These are phyloP conservation scores for Ophiostoma triangulosporum DNA, from an alignment of 2,329 filamentous ascomycete species.

Conservation along the genomic window DNA sequence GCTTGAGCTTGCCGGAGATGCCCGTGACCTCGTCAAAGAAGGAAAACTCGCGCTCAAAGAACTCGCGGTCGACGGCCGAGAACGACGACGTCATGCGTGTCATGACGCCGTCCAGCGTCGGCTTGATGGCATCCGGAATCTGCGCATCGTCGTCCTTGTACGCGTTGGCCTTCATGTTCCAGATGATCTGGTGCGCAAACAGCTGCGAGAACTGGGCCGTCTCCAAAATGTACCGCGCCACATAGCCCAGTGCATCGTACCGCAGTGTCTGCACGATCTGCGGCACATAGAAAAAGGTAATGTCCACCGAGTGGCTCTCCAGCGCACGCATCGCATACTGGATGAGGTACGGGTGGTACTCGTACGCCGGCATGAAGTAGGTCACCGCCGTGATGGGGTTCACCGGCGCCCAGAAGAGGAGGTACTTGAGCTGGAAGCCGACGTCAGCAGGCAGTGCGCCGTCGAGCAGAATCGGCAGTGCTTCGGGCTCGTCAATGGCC, in stretches of 20 bases:
- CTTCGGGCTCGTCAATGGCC: constrained; percentile 68
- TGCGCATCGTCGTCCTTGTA: constrained; percentile 93
- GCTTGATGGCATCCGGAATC: constrained; percentile 85
- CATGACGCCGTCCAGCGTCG: constrained; percentile 84
- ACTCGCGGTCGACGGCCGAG: constrained; percentile 60
- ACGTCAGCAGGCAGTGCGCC: constrained; percentile 65
- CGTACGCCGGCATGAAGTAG: constrained; percentile 82
- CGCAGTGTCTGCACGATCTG: constrained; percentile 93
- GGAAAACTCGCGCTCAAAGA: constrained; percentile 90
- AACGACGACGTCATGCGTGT: constrained; percentile 72
- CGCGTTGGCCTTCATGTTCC: constrained; percentile 99
- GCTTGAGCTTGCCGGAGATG: constrained; percentile 90
- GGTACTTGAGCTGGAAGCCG: constrained; percentile 75
- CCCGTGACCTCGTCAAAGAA: constrained; percentile 96
- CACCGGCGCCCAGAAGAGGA: constrained; percentile 84
- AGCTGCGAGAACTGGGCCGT: constrained; percentile 96
- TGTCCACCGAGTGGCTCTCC: constrained; percentile 87
- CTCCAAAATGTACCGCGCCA: constrained; percentile 91
- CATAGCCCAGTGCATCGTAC: constrained; percentile 86
- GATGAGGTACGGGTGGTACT: constrained; percentile 81
- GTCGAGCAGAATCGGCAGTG: constrained; percentile 69
- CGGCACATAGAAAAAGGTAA: constrained; percentile 97
- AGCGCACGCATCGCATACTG: constrained; percentile 95
- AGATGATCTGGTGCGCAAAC: constrained; percentile 98
- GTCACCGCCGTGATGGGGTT: constrained; percentile 89